Conservation (phyloP, 345 rosid genomes). For the Aquilaria malaccensis region DNA sequence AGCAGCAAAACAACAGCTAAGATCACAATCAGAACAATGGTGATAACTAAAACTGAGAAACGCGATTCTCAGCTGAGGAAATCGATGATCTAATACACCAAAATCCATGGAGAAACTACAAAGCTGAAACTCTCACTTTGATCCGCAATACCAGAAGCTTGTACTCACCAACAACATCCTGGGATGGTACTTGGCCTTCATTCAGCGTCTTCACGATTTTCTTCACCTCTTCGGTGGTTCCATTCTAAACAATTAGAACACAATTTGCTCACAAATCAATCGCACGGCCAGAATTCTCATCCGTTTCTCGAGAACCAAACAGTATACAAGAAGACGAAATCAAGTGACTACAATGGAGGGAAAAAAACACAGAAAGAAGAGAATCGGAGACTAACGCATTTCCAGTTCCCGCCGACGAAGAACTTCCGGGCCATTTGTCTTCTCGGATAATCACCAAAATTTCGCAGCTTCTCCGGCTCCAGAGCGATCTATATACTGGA, state of each 20-base stretch:
- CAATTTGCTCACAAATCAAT: conserved; percentile 5
- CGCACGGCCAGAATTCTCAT: not conserved
- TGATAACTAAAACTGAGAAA: too few relatives aligned
- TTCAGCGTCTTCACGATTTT: conserved; percentile 71
- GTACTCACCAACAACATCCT: conserved; percentile 70
- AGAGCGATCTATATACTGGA: too few relatives aligned
- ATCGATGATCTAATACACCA: not conserved
- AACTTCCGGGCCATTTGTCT: conserved; percentile 64
- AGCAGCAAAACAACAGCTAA: not conserved
- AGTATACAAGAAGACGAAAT: not conserved
- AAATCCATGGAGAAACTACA: not conserved
- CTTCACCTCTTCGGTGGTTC: conserved; percentile 85
- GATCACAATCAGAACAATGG: too few relatives aligned
- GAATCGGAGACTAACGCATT: conserved; percentile 57
- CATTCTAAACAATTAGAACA: conserved; percentile 43
- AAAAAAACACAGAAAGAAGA: not conserved
- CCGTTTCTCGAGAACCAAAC: conserved; percentile 11
- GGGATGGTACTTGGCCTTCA: conserved; percentile 58
- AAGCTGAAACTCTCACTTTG: too few relatives aligned
- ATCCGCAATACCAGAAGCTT: not conserved
- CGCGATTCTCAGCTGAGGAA: too few relatives aligned
- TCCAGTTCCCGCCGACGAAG: conserved; percentile 98
- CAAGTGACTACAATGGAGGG: not conserved
- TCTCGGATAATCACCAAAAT: conserved; percentile 15
- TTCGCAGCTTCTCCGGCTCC: not conserved